Conservation (phyloP, 495 filamentous ascomycete genomes). For the Zalerion maritima region DNA sequence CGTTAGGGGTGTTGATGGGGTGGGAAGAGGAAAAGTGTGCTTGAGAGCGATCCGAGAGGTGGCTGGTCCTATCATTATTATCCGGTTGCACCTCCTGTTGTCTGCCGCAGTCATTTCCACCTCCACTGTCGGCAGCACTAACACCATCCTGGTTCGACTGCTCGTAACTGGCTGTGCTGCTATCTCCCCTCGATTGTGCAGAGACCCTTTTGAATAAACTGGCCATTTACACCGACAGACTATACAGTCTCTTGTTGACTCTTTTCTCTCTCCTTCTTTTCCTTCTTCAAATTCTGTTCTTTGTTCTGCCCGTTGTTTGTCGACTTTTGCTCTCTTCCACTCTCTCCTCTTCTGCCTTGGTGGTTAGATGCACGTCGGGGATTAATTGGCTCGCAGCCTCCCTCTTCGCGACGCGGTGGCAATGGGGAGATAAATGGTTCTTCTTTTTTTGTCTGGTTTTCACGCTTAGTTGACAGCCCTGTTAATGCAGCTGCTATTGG, state of each 20-base stretch:
- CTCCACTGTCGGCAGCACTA: no score
- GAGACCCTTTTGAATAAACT: conserved; percentile 7
- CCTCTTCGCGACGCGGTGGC: no score
- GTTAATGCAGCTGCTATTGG: conserved; percentile 10
- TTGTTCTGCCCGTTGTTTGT: conserved; percentile 1
- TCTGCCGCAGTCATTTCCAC: no score
- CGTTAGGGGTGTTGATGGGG: conserved; percentile 6
- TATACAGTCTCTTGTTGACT: no score
- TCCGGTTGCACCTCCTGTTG: not conserved
- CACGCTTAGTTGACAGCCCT: conserved; percentile 12
- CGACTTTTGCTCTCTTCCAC: not conserved
- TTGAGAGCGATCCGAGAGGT: conserved; percentile 4
- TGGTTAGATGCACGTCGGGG: conserved; percentile 2
- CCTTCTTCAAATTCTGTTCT: conserved; percentile 1
- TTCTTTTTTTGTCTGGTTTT: conserved; percentile 5
- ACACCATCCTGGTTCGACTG: no score
- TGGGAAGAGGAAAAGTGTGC: conserved; percentile 4
- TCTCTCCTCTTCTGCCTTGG: conserved; percentile 1
- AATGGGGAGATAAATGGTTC: not conserved
- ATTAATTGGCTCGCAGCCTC: conserved; percentile 7
- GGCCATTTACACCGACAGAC: conserved; percentile 9
- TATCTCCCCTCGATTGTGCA: conserved; percentile 7
- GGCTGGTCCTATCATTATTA: not conserved
- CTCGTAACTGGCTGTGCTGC: conserved; percentile 1
- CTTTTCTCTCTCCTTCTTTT: conserved; percentile 2